Percentiles rank a stretch among this genome's conserved stretches.
These are phyloP conservation scores for Ampelocalamus luodianensis DNA, from an alignment of 176 grass and related monocot genomes.

Conservation along the genomic window DNA sequence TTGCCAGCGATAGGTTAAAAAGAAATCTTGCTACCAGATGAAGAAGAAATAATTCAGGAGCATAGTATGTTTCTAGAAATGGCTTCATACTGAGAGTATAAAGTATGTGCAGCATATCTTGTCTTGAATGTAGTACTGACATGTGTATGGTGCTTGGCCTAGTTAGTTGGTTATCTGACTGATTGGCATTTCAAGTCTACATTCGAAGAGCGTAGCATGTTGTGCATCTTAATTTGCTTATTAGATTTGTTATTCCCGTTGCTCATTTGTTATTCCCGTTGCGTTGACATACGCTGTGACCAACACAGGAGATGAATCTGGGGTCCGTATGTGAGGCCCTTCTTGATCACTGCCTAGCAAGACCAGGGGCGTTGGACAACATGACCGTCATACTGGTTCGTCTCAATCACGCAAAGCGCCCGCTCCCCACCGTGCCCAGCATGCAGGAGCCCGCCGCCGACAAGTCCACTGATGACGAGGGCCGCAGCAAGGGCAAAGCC, in stretches of 20 bases:
- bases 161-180: too few species aligned
- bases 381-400: constrained; percentile 54
- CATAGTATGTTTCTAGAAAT: neutral
- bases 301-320: constrained; percentile 16
- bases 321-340: constrained; percentile 28
- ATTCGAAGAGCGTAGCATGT: too few species aligned
- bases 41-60: neutral
- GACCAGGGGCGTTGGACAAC: constrained; percentile 30
- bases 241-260: neutral
- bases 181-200: too few species aligned
- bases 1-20: neutral
- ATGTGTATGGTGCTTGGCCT: neutral
- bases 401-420: constrained; percentile 31
- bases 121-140: neutral
- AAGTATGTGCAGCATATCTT: neutral
- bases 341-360: constrained; percentile 12
- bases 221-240: neutral
- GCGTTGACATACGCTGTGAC: constrained; percentile 36
- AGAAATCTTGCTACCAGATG: constrained; percentile 5
- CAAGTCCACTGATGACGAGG: neutral
- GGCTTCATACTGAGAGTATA: neutral
- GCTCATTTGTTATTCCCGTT: neutral
- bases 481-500: constrained; percentile 7
- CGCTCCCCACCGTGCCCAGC: neutral
- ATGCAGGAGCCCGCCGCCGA: neutral